Percentiles rank a stretch among this genome's conserved stretches.
These are phyloP conservation scores for Asterophora parasitica DNA, from an alignment of 768 basidiomycete genomes.

Conservation along the genomic window DNA sequence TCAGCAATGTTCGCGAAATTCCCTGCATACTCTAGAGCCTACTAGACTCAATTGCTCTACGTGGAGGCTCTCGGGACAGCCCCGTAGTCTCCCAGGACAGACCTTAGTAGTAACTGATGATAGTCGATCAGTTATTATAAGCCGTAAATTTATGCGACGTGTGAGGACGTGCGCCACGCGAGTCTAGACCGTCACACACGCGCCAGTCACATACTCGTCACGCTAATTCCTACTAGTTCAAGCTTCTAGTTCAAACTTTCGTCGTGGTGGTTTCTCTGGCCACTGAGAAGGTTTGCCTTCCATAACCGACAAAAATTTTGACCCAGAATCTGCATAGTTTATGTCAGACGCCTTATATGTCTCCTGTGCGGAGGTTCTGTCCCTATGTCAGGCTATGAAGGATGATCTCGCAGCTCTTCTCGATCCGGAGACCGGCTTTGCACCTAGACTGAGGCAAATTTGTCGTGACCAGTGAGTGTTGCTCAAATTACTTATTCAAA, in stretches of 20 bases:
- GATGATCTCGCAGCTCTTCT: constrained; percentile 58
- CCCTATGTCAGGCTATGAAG: constrained; percentile 49
- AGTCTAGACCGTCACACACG: neutral
- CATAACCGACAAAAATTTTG: neutral
- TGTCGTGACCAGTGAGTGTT: constrained; percentile 53
- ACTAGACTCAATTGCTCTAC: too few species aligned
- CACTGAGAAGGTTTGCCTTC: neutral
- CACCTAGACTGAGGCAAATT: constrained; percentile 53
- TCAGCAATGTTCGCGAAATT: too few species aligned
- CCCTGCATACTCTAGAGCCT: too few species aligned
- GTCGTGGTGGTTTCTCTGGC: neutral
- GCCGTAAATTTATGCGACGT: too few species aligned
- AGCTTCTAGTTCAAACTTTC: neutral
- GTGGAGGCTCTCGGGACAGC: too few species aligned
- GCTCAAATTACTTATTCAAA: neutral
- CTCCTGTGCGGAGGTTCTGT: constrained; percentile 66
- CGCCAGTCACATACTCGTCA: neutral
- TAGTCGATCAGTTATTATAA: too few species aligned
- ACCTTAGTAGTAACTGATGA: too few species aligned
- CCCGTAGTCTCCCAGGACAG: too few species aligned
- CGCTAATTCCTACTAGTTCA: neutral
- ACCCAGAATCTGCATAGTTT: neutral
- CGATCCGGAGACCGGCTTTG: constrained; percentile 62
- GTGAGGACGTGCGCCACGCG: too few species aligned
- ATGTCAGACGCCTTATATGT: constrained; percentile 37